Base-by-base conservation (phyloP, 352 stramenopile genomes). In the Phytopythium kandeliae region DNA sequence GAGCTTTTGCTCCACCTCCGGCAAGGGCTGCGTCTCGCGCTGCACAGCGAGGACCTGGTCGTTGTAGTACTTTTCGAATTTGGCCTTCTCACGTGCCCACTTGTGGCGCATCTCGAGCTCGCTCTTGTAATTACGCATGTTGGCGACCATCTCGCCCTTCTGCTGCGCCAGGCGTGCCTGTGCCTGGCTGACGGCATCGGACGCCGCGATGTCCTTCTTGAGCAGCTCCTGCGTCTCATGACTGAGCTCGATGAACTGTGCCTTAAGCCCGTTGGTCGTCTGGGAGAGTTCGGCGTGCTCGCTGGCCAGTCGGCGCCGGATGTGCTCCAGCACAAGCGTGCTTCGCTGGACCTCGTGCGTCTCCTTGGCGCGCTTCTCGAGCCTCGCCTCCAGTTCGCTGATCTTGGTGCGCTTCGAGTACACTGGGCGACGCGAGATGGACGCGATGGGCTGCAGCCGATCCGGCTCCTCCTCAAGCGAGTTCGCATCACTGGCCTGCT, bases 351-450 rank as follows among this genome's bases (percentile, higher is more conserved):
- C 68, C 17, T 86, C 62, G 24, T 84, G 70, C 0, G 73, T 76
- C 49, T 88, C 83, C 38, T 71, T 67, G 1, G 63, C 72, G 21
- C 78, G 65, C 10, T 71, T 70, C 40, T 86, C 66, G n/a, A 94
- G 59, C 25, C 81, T 78, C 15, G 53, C 51, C 34, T 92, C 78
- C 12, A 92, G 56, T 19, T 91, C 73, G 42, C 70, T 73, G 48
- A 92, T 94, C 26, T 92, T 92, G 15, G 78, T 86, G 58, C 87
- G 76, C 54, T 94, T 94, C 11, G 83, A 81, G 61, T 94, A 92
- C 53, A 94, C 65, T 0, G 80, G 83, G 3, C 83, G 74, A 15
- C 83, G 67, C 15, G 80, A 92, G 40, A 92, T 85, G 13, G 81
- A 86, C 4, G 65, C 60, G 25, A 94, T 89, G 16, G 79, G 72